Evolutionary conservation across 108 stramenopile species (phyloP), one percentile per base, ranked within the genome.

Genomic region (Nitzschia putrida): DNA sequence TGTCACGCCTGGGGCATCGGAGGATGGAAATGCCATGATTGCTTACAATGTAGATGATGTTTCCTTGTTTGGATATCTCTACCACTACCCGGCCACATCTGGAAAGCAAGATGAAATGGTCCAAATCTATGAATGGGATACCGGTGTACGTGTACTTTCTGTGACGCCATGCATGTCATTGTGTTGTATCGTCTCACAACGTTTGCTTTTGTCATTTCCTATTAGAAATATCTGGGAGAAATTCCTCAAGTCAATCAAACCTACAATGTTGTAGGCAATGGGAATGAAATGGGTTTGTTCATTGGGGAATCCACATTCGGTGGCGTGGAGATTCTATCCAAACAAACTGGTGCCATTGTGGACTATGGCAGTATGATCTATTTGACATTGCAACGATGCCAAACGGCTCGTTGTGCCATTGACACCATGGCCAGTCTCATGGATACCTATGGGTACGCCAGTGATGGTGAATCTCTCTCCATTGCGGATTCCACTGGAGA

Each of bases 351-450:
- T 37, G 74, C 81, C 20, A 83, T 79, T 8, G 29, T 91, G 8
- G 90, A 91, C 72, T 91, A 91, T 64, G 90, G 90, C n/a, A 81
- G 82, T n/a, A 60, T 91, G 51, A 91, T 91, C 53, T 91, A 83
- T 53, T 50, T 91, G 29, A 84, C 90, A 4, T 61, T 91, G 16
- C 90, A 91, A 77, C 57, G 87, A 43, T 50, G 84, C 38, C 58
- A 69, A 47, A 86, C 85, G 5, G 87, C 85, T 7, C 53, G 76
- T 58, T 68, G 81, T 63, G 90, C 90, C 16, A 83, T 91, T 66
- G 24, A 81, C 37, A 79, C 68, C 7, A 91, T 91, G 83, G 71
- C 29, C 20, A 47, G 51, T 6, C 69, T 91, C 3, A 72, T 88
- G 79, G 84, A 83, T 71, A 52, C 57, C 20, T 79, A 60, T 38